Base-by-base conservation (phyloP, 495 filamentous ascomycete genomes). In the Cenococcum geophilum region DNA sequence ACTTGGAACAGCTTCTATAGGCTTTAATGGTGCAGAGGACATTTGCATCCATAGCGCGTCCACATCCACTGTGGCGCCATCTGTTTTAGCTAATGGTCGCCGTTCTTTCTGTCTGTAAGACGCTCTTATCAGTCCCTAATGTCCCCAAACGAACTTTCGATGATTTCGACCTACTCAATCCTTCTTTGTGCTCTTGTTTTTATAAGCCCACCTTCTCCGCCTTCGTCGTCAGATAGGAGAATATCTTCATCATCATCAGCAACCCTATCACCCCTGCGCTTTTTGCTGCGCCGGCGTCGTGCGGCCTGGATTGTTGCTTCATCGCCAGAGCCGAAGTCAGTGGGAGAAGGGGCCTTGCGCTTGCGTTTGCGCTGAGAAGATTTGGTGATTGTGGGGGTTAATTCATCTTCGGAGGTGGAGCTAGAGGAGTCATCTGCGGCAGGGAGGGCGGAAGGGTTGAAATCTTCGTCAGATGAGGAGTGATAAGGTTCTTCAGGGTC, bases 31-130 rank as follows among this genome's bases (percentile, higher is more conserved):
- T 0, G 58, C 60, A 22, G 62, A 60, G 1, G 50, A 86, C 89
- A 98, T 89, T 66, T 83, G 80, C 32, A 80, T 81, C 93, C 93
- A 98, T 16, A 97, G 68, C 11, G 84, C 84, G 61, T 97, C 87
- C n/a, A 98, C 88, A 70, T 98, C 89, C 51, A 93, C 76, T 11
- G 92, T 96, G 9, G 87, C 86, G 2, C 83, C 86, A 5, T 85
- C 85, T 45, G 78, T 83, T 56, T 75, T 79, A 6, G 82, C 78
- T 35, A 85, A 73, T n/a, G 80, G 73, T 75, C 82, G 85, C 51
- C 79, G 82, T 68, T 88, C 82, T 72, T 82, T 79, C 63, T 83
- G 81, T 71, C 85, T 91, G 68, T 66, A 47, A 61, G 58, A 62
- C 25, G n/a, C n/a, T n/a, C n/a, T 14, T 55, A 63, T 25, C 59